A percentile compares a stretch with the other conserved stretches of the same genome.
Evolutionary conservation across 768 basidiomycete genomes (phyloP).

Genomic region (Cystobasidium tubakii): DNA sequence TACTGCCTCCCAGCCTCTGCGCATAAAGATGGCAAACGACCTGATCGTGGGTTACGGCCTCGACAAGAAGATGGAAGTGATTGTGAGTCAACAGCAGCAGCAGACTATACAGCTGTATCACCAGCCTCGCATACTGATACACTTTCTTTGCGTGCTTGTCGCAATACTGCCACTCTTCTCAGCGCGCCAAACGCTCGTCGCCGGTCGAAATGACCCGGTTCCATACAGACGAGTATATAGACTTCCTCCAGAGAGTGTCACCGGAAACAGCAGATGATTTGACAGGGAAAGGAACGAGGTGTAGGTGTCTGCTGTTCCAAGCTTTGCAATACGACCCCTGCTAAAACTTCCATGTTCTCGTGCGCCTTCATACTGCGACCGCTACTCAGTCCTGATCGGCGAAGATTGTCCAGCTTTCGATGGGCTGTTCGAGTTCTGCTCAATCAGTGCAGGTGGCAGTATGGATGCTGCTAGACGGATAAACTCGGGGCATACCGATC

Average conservation of each 20-base stretch:
- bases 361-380: neutral
- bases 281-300: conserved; percentile 75
- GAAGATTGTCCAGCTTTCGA: conserved; percentile 97
- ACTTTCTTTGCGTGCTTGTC: neutral
- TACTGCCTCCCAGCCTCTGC: conserved; percentile 67
- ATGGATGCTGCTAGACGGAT: conserved; percentile 79
- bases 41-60: conserved; percentile 84
- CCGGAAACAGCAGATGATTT: conserved; percentile 85
- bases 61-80: conserved; percentile 86
- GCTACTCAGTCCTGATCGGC: conserved; percentile 58
- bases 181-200: conserved; percentile 67
- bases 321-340: too few species aligned
- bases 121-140: neutral
- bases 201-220: conserved; percentile 81
- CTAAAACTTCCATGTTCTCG: too few species aligned
- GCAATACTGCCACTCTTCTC: conserved; percentile 7
- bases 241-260: conserved; percentile 79
- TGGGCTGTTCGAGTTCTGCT: conserved; percentile 92
- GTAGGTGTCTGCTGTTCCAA: too few species aligned
- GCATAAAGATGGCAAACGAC: conserved; percentile 89
- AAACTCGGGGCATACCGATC: conserved; percentile 68
- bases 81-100: conserved; percentile 56
- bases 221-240: conserved; percentile 96
- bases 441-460: conserved; percentile 91
- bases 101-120: neutral